Evolutionary conservation across 2,329 filamentous ascomycete genomes (phyloP), one percentile per base, ranked within the genome.

Genomic region (Pestalotiopsis sp.): DNA sequence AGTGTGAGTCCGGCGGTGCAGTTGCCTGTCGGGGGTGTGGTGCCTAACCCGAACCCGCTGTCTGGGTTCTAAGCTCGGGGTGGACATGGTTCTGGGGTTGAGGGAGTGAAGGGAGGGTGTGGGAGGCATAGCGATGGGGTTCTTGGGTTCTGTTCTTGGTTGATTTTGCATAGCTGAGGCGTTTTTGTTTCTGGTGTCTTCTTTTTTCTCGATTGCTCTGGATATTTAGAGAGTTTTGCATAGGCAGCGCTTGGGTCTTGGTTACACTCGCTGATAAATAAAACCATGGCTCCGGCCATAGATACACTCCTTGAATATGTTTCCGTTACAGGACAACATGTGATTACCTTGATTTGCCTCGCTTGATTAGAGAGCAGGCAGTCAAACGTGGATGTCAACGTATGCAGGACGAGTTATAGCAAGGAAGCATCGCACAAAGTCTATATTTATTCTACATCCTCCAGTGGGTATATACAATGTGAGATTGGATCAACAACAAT

Each of bases 1-100:
- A 78, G 80, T 0, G 71, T 78, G 11, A 73, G 81, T 7, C 81
- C 81, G 20, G 66, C 73, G 3, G 63, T 71, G 3, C 68, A 80
- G 58, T 78, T 81, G 72, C 59, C 59, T 23, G 81, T 79, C 11
- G 83, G 82, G 39, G 41, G 63, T 38, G 66, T 67, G 25, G 36
- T 62, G 23, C 3, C 23, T 6, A 63, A 62, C 66, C 66, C 66
- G 4, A 63, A 67, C 41, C 66, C 66, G 17, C 39, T 57, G 13
- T 2, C 58, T 52, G 66, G 66, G 0, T 67, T 67, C 56, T 67
- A 67, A 39, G 56, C 5, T 5, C 2, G 7, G 25, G 14, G 2
- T 3, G 23, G 23, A 3, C 23, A 23, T 23, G 23, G 23, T 23
- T 23, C 23, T 23, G 23, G 3, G 23, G 3, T 36, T 59, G 25